These are phyloP conservation scores for Hypoxylon sp. DNA, from an alignment of 2,329 filamentous ascomycete species.

Conservation along the genomic window DNA sequence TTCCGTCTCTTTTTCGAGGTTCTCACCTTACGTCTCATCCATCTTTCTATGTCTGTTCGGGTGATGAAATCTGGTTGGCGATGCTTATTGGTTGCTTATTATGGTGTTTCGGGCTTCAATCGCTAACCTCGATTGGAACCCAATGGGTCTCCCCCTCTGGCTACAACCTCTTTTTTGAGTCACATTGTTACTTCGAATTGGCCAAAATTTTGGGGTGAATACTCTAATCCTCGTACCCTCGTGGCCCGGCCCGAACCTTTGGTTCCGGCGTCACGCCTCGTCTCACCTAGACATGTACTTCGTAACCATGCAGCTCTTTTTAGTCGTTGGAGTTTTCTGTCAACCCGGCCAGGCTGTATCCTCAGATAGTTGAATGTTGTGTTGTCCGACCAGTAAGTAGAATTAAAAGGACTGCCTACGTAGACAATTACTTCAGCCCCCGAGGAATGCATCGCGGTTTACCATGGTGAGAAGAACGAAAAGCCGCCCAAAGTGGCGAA, in stretches of 20 bases:
- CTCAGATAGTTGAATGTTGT: conserved; percentile 15
- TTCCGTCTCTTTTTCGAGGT: conserved; percentile 20
- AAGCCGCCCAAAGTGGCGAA: conserved; percentile 47
- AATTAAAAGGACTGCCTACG: conserved; percentile 20
- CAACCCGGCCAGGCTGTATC: conserved; percentile 18
- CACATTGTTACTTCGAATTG: conserved; percentile 43
- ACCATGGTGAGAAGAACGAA: conserved; percentile 35
- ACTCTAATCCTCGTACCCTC: conserved; percentile 41
- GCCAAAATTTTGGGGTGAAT: conserved; percentile 25
- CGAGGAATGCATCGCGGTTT: conserved; percentile 23
- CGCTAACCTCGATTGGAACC: conserved; percentile 45
- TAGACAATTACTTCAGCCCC: conserved; percentile 11
- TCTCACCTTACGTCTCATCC: conserved; percentile 36
- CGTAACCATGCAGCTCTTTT: conserved; percentile 18
- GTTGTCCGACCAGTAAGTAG: conserved; percentile 29
- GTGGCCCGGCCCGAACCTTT: conserved; percentile 46
- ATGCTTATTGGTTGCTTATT: conserved; percentile 39
- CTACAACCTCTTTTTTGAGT: conserved; percentile 32
- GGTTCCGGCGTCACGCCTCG: conserved; percentile 42
- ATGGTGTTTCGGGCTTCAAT: conserved; percentile 46
- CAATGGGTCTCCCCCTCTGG: conserved; percentile 37
- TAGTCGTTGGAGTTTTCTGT: conserved; percentile 10
- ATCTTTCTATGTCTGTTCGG: conserved; percentile 24
- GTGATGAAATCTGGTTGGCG: conserved; percentile 33
- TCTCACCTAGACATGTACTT: conserved; percentile 34